phyloP scores from a whole-genome alignment of 352 stramenopile genomes.

The Phytopythium cucurbitacearum region DNA sequence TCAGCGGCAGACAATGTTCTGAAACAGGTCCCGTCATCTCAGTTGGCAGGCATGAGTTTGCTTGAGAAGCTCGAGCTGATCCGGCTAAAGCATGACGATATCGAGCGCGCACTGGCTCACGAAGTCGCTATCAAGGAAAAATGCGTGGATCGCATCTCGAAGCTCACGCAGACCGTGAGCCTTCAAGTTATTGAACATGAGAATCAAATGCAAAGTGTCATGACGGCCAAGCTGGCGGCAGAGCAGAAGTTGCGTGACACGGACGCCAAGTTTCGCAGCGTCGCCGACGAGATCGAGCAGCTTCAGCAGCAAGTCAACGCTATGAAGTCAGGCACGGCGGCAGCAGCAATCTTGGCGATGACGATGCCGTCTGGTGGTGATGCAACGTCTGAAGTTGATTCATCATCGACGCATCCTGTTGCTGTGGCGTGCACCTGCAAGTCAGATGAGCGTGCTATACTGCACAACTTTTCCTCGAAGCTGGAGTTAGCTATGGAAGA shows the following conservation, averaged over 20 bases:
- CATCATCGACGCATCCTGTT: too few species aligned
- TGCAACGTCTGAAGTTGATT: background rate
- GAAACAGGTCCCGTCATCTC: conserved; percentile 13
- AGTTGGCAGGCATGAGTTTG: conserved; percentile 21
- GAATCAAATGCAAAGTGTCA: conserved; percentile 40
- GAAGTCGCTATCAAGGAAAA: conserved; percentile 62
- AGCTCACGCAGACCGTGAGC: conserved; percentile 64
- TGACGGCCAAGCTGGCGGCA: conserved; percentile 31
- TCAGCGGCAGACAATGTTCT: conserved; percentile 28
- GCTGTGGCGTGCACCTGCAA: background rate
- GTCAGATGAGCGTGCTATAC: conserved; percentile 26
- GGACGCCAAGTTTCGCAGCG: conserved; percentile 36
- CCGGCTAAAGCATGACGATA: conserved; percentile 14
- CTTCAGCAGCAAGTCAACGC: conserved; percentile 40
- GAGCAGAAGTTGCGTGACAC: conserved; percentile 30
- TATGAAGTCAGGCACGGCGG: conserved; percentile 20
- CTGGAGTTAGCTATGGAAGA: conserved; percentile 63
- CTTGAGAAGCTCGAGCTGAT: conserved; percentile 49
- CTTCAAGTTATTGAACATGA: conserved; percentile 60
- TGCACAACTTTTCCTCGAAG: conserved; percentile 50
- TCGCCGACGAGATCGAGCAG: conserved; percentile 32
- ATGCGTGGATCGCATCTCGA: conserved; percentile 63
- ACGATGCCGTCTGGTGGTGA: background rate
- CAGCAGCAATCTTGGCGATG: background rate
- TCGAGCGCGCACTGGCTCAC: conserved; percentile 33